Percentiles rank a stretch among this genome's conserved stretches.
Evolutionary conservation across 768 basidiomycete species (phyloP).

Genomic region (Krasilnikovozyma curviuscula): DNA sequence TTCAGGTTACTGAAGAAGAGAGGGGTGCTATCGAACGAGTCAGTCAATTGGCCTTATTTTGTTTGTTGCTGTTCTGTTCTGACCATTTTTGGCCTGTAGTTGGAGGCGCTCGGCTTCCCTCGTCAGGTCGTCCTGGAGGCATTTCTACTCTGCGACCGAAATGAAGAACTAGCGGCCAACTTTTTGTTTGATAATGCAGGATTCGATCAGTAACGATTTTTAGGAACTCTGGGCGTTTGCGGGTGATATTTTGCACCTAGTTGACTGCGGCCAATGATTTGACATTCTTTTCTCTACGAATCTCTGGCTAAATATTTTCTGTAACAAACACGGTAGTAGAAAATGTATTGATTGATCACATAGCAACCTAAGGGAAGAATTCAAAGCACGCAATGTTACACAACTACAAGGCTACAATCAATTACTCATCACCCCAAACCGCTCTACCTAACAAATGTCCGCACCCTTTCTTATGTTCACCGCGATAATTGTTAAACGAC

Average conservation of each 20-base stretch:
- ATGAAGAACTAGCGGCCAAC: slow-evolving; percentile 90
- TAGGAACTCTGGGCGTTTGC: no score
- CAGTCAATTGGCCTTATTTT: slow-evolving; percentile 23
- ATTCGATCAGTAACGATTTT: no score
- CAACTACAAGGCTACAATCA: no score
- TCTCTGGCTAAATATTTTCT: no score
- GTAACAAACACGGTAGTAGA: no score
- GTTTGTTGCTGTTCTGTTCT: background rate
- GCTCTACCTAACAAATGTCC: slow-evolving; percentile 21
- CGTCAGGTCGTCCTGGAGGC: slow-evolving; percentile 68
- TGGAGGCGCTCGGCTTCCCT: slow-evolving; percentile 72
- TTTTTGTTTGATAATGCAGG: slow-evolving; percentile 50
- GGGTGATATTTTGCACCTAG: no score
- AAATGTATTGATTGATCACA: no score
- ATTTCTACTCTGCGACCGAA: slow-evolving; percentile 71
- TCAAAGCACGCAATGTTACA: no score
- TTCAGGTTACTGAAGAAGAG: slow-evolving; percentile 73
- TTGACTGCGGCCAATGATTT: no score
- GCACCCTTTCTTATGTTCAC: slow-evolving; percentile 21
- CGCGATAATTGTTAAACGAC: slow-evolving; percentile 13
- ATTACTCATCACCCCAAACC: slow-evolving; percentile 22
- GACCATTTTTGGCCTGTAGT: slow-evolving; percentile 30
- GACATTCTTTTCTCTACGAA: no score
- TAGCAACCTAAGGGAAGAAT: no score
- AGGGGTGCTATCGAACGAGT: slow-evolving; percentile 73